Base-by-base conservation (phyloP, 1,284 basidiomycete species). In the Puccinia brachypodii region DNA sequence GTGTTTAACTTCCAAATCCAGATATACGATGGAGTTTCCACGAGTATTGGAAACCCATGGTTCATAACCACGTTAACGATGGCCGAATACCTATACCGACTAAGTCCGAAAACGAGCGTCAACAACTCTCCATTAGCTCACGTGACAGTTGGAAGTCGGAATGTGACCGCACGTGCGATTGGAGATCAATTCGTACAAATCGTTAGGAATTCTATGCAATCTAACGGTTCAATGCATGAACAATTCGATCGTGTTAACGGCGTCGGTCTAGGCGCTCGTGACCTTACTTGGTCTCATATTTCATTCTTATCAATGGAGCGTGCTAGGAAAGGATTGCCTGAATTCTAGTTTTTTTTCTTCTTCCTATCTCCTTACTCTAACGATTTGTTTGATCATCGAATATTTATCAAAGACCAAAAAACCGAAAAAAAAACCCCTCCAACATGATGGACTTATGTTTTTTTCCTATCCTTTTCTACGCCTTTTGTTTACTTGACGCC, bases 261-360 rank as follows among this genome's bases (percentile, higher is more conserved):
- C 28, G 83, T 58, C 73, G 83, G 83, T 42, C 71, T 82, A 36
- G 85, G 85, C 31, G 85, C 85, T 3, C 68, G 85, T 25, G 85
- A 85, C 58, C 69, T 85, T 4, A 85, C 85, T 36, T 85, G 85
- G 85, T 82, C 75, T 60, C 84, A 85, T 76, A 84, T 84, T 2
- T 83, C 85, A 6, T 85, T 75, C 40, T 60, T 83, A n/a, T 79
- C 76, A 13, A 81, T 81, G 72, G 44, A 78, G 47, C 73, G 78
- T 64, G 76, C 82, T 60, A 68, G 82, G 47, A 76, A 44, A 19
- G 76, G 76, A 9, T 56, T 73, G 0, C 76, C 82, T 14, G 75
- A 79, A 50, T 82, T 82, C 28, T 82, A 76, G 62, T 13, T 22
- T 3, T 58, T 8, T 47, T 47, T 8, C 44, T 19, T 47, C 44